Evolutionary conservation across 192 early-diverging fungal species (phyloP), one percentile per base, ranked within the genome.

Genomic region (Gamsiella multidivaricata): DNA sequence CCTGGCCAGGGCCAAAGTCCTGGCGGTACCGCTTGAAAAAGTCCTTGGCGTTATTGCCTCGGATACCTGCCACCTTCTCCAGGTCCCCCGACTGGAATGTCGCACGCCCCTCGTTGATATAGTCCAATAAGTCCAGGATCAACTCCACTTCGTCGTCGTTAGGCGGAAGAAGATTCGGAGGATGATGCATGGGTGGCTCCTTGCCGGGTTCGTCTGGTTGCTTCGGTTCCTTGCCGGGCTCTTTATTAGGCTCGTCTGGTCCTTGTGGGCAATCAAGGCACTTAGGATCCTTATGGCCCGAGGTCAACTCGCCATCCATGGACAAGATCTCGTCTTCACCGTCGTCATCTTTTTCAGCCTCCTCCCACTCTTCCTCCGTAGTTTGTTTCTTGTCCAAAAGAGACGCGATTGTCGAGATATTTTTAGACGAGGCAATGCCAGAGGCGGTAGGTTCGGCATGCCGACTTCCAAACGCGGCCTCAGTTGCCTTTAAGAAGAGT

Each of bases 51-150:
- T 54, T 28, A 26, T 22, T 20, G 17, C 72, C 72, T 8, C 34
- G 56, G 2, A 31, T 26, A 26, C 72, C 72, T n/a, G 72, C 59
- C n/a, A 76, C 53, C 59, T 76, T 76, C 29, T 62, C n/a, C 23
- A 76, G 52, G 39, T 76, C 72, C 0, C 65, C 72, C 6, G 72
- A 76, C 22, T 66, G 65, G 59, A 67, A 76, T 17, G 57, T 43
- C n/a, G 72, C 64, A 12, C 46, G 62, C 10, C 29, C 54, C 20
- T 76, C 72, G 36, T 49, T 23, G 20, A 76, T 67, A 50, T 76
- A 67, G 3, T 76, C 65, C 51, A 76, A 12, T 51, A 76, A 23
- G 0, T 66, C 51, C 51, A 76, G 15, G 50, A 76, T 26, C 33
- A 76, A 7, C 10, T 67, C 59, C 23, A 76, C 53, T 22, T 76